Base-by-base conservation (phyloP, 176 grass and related monocot genomes). In the Alopecurus myosuroides region DNA sequence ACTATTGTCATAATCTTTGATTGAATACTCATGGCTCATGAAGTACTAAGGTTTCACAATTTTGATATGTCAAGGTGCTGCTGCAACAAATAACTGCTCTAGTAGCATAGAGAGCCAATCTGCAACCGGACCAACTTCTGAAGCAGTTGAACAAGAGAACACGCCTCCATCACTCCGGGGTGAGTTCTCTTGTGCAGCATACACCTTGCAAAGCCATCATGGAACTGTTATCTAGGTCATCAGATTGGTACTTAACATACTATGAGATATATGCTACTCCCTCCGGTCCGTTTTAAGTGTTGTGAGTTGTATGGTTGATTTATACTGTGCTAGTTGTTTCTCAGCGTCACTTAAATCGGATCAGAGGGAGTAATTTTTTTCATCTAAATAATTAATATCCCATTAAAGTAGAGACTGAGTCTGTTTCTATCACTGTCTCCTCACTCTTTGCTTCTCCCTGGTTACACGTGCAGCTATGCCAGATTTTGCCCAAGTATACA, bases 401-500 rank as follows among this genome's bases (percentile, higher is more conserved):
- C 8, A 6, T 76, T 77, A 26, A 18, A 55, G 35, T 35, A 44
- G 41, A 88, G 22, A 63, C 13, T 5, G 26, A 84, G 5, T 57
- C 29, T 4, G 25, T 71, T 79, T 82, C 19, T 80, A 88, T 11
- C 19, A 39, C 78, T 61, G 40, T 26, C 58, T 83, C 52, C 80
- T 87, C 42, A 80, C 25, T 70, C n/a, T 83, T 29, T 77, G 33
- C 41, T 91, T 62, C 67, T 69, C 11, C 36, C 26, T 84, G 56
- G 73, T 84, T 44, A 56, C 81, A 73, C 29, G 40, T 69, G 41
- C 62, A 98, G 97, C 53, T 70, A 88, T 91, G 97, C 97, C 97
- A 61, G 97, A 99, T 89, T 99, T 99, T 88, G 69, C 89, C 12
- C 90, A 91, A 58, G 97, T 99, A 76, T 99, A 99, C 79, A 84